A percentile compares a stretch with the other conserved stretches of the same genome.
These are phyloP conservation scores for Alternaria infectoria DNA, from an alignment of 2,329 filamentous ascomycete species.

Conservation along the genomic window DNA sequence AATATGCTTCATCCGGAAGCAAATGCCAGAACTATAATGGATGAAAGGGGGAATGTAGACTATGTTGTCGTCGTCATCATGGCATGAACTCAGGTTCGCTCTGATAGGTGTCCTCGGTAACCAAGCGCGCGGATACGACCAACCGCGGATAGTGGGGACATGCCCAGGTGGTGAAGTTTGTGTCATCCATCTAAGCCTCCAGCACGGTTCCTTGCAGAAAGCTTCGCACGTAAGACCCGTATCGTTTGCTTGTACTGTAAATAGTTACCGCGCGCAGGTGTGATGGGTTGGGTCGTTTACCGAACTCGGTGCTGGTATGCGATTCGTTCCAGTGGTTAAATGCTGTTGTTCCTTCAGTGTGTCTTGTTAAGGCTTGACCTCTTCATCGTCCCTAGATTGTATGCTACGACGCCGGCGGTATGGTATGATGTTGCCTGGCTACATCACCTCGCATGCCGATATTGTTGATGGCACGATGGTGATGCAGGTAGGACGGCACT, in stretches of 20 bases:
- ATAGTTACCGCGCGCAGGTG: neutral
- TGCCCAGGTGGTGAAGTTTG: neutral
- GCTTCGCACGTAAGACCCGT: neutral
- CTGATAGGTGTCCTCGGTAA: neutral
- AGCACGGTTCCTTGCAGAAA: neutral
- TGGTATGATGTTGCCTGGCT: neutral
- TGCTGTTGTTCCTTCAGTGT: neutral
- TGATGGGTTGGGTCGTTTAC: neutral
- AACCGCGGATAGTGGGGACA: neutral
- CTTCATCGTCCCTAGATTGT: neutral
- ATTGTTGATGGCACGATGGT: neutral
- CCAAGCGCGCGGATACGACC: neutral
- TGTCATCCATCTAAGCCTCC: neutral
- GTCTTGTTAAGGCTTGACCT: neutral
- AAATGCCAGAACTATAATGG: neutral
- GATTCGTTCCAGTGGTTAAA: neutral
- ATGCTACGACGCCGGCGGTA: neutral
- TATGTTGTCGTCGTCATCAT: neutral
- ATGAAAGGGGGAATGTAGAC: neutral
- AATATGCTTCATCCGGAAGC: neutral
- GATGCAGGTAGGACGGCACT: neutral
- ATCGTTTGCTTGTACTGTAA: neutral
- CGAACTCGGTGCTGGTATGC: neutral
- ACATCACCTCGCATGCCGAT: neutral
- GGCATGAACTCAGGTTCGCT: neutral